Base-by-base conservation (phyloP, 352 stramenopile genomes). In the Phytophthora colocasiae region DNA sequence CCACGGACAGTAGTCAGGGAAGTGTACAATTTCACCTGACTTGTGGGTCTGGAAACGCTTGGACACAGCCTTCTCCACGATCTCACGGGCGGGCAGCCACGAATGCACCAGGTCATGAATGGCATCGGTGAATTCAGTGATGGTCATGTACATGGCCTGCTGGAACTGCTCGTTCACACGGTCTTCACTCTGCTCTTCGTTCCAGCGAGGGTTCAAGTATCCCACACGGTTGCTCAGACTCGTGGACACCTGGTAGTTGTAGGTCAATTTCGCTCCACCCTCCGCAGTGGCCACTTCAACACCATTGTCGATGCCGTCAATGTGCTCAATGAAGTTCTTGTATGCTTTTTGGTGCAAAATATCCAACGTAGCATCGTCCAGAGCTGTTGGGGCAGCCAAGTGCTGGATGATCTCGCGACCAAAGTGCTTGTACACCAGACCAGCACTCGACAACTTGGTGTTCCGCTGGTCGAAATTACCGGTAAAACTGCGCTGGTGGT, bases 291-390 rank as follows among this genome's bases (percentile, higher is more conserved):
- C 73, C 41, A 92, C 71, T 64, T 99, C 95, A 2, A 99, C 93
- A 53, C 98, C 98, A 58, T 99, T 99, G 85, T 99, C 98, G 64
- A 99, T 99, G 36, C 95, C 98, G 79, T 99, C 98, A 54, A 99
- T 96, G 62, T 98, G 93, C 84, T 99, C 97, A 29, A 99, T 91
- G 47, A 99, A 98, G 52, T 85, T 93, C 73, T 98, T 91, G 85
- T 99, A 99, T 17, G 98, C 87, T 78, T 98, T 97, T 41, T 85
- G 80, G 74, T 97, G 91, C 55, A 97, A 71, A 48, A 93, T 71
- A 6, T 98, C 89, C 24, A 96, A 71, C 49, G 82, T 93, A 8
- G 74, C 80, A 22, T 90, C 81, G 64, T 91, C 81, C 27, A 95
- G 68, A 15, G 49, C 45, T 6, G 80, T 81, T 7, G 69, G 58